Percentiles rank a stretch among this genome's conserved stretches.
These are phyloP conservation scores for Tuctoria greenei DNA, from an alignment of 176 grass and related monocot species.

Conservation along the genomic window DNA sequence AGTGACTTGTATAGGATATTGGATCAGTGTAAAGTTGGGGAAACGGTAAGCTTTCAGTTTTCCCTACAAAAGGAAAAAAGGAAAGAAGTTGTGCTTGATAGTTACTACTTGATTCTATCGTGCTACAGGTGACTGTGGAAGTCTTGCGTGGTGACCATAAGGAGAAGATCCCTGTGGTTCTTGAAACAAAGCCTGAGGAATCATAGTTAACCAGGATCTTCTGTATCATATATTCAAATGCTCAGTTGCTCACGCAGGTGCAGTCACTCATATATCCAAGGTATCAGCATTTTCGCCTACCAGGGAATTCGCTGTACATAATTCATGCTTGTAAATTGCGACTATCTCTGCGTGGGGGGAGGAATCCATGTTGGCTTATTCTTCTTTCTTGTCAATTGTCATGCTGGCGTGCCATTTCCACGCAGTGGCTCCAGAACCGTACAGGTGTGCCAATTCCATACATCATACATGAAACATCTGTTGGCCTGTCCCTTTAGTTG, in stretches of 20 bases:
- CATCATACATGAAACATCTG: constrained; percentile 1
- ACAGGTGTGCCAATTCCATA: background rate
- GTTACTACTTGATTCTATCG: background rate
- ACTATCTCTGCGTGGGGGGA: background rate
- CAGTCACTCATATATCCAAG: constrained; percentile 16
- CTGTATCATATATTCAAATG: background rate
- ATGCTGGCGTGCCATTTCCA: background rate
- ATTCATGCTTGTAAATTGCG: constrained; percentile 38
- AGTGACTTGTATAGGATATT: constrained; percentile 93
- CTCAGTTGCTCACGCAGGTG: constrained; percentile 30
- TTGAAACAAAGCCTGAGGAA: constrained; percentile 86
- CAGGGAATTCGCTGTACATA: constrained; percentile 43
- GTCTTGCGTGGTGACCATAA: constrained; percentile 89
- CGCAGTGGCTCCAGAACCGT: background rate
- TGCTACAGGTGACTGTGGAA: constrained; percentile 75
- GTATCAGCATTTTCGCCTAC: constrained; percentile 10
- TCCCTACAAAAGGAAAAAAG: background rate
- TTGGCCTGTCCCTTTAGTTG: background rate
- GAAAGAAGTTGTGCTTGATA: background rate
- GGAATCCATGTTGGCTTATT: background rate
- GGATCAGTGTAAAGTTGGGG: constrained; percentile 99
- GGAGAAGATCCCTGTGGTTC: constrained; percentile 91
- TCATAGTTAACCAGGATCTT: constrained; percentile 43
- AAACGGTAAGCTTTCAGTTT: constrained; percentile 50
- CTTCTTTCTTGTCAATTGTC: background rate